These are phyloP conservation scores for Clitopilus hobsonii DNA, from an alignment of 768 basidiomycete genomes.

Conservation along the genomic window DNA sequence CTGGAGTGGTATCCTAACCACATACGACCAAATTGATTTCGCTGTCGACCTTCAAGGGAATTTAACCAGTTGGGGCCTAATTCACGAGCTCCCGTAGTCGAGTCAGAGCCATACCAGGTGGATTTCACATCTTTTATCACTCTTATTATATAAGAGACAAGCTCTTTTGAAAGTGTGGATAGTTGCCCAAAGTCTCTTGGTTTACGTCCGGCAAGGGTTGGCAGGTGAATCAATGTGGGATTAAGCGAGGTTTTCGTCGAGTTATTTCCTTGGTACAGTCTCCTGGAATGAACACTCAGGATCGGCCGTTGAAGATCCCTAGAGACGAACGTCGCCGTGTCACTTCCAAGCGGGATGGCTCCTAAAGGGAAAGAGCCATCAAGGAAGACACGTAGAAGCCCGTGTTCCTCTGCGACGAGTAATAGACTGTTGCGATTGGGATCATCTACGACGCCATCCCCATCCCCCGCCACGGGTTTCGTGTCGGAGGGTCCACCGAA, in stretches of 20 bases:
- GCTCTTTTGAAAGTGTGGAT: slow-evolving; percentile 65
- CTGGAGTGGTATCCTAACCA: slow-evolving; percentile 2
- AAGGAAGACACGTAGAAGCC: slow-evolving; percentile 60
- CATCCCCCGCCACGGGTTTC: slow-evolving; percentile 21
- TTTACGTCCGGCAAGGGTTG: slow-evolving; percentile 51
- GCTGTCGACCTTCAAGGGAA: slow-evolving; percentile 59
- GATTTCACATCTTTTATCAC: slow-evolving; percentile 68
- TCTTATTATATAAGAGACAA: slow-evolving; percentile 68
- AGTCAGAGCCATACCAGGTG: slow-evolving; percentile 71
- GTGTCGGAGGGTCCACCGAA: slow-evolving; percentile 6
- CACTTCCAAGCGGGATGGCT: slow-evolving; percentile 32
- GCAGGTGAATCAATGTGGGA: slow-evolving; percentile 47
- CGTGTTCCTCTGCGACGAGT: slow-evolving; percentile 51
- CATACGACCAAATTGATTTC: slow-evolving; percentile 61
- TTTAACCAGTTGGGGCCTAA: slow-evolving; percentile 71
- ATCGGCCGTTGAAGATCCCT: slow-evolving; percentile 43
- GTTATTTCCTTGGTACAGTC: slow-evolving; percentile 16
- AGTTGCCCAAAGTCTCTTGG: slow-evolving; percentile 67
- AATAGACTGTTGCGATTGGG: slow-evolving; percentile 64
- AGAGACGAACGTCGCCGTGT: slow-evolving; percentile 31
- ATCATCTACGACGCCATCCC: slow-evolving; percentile 41
- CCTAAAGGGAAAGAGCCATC: slow-evolving; percentile 78
- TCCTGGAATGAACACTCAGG: slow-evolving; percentile 45
- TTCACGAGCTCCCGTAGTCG: slow-evolving; percentile 61
- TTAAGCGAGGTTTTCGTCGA: slow-evolving; percentile 25